A percentile compares a stretch with the other conserved stretches of the same genome.
phyloP scores from a whole-genome alignment of 1,284 basidiomycete species.

The Cryptococcus neoformans region DNA sequence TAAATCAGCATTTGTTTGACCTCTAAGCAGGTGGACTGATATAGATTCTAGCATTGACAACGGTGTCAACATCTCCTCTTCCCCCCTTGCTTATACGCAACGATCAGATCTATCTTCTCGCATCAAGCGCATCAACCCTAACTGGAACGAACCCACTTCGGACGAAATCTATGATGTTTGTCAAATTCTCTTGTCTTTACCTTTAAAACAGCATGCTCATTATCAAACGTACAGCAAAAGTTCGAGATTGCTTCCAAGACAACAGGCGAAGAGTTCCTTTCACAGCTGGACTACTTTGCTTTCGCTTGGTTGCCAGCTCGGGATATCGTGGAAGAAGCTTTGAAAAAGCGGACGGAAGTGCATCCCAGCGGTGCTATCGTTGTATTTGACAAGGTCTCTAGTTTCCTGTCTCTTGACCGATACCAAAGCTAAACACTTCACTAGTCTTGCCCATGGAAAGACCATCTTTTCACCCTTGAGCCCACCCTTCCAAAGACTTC shows the following conservation, averaged over 20 bases:
- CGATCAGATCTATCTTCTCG: constrained; percentile 79
- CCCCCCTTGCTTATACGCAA: constrained; percentile 64
- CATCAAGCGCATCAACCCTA: constrained; percentile 76
- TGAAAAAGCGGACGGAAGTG: constrained; percentile 61
- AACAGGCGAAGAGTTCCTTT: constrained; percentile 83
- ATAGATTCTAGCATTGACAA: constrained; percentile 68
- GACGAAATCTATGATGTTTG: constrained; percentile 67
- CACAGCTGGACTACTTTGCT: constrained; percentile 75
- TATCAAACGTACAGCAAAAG: constrained; percentile 55
- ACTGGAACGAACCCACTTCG: constrained; percentile 78
- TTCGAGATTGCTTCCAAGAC: constrained; percentile 79
- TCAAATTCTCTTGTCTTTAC: constrained; percentile 11
- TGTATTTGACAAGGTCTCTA: constrained; percentile 68
- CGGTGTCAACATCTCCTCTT: constrained; percentile 69
- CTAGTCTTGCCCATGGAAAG: constrained; percentile 57
- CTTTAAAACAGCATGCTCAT: neutral
- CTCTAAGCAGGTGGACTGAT: neutral
- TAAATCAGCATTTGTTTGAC: constrained; percentile 6
- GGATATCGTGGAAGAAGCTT: constrained; percentile 68
- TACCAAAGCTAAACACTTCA: neutral
- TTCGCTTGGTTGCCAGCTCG: constrained; percentile 92
- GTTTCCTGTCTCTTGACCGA: no score
- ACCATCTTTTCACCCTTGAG: constrained; percentile 90
- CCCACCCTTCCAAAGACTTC: constrained; percentile 26
- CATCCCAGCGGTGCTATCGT: constrained; percentile 75